Conservation (phyloP, 208 protist genomes). For the Herpetomonas tarakana region DNA sequence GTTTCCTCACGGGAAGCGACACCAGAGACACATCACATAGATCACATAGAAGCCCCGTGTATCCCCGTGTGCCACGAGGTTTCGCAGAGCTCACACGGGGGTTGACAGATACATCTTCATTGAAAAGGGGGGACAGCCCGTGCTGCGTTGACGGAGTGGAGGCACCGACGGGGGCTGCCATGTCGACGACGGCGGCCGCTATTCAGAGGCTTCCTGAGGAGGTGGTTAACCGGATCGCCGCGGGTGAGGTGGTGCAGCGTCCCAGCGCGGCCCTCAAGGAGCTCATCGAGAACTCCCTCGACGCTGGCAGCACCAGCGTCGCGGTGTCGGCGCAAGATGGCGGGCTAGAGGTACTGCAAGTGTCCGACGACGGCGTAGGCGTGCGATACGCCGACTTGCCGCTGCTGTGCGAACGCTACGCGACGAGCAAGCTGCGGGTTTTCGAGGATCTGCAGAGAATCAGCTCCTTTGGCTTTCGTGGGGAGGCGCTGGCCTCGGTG, state of each 20-base stretch:
- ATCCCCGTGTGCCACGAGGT: too few species aligned
- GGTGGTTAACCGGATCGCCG: conserved; percentile 97
- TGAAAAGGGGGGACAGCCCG: too few species aligned
- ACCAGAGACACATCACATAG: too few species aligned
- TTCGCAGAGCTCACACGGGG: too few species aligned
- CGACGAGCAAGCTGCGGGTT: conserved; percentile 91
- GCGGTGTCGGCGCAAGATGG: conserved; percentile 88
- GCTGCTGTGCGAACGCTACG: conserved; percentile 97
- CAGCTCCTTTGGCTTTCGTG: conserved; percentile 91
- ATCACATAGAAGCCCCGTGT: too few species aligned
- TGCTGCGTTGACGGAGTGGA: too few species aligned
- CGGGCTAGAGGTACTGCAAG: conserved; percentile 96
- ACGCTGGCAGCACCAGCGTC: conserved; percentile 92
- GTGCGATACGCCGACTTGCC: conserved; percentile 94
- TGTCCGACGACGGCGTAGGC: conserved; percentile 97
- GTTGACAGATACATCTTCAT: too few species aligned
- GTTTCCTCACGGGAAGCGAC: too few species aligned
- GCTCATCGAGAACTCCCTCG: conserved; percentile 97
- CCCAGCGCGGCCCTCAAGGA: conserved; percentile 98
- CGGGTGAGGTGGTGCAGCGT: conserved; percentile 98
- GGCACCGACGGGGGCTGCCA: neutral
- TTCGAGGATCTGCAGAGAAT: conserved; percentile 90
- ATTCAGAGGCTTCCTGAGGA: conserved; percentile 91
- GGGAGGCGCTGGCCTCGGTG: conserved; percentile 88
- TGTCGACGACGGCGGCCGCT: conserved; percentile 15